Conservation (phyloP, 169 alveolate species). For the Perkinsus chesapeaki region DNA sequence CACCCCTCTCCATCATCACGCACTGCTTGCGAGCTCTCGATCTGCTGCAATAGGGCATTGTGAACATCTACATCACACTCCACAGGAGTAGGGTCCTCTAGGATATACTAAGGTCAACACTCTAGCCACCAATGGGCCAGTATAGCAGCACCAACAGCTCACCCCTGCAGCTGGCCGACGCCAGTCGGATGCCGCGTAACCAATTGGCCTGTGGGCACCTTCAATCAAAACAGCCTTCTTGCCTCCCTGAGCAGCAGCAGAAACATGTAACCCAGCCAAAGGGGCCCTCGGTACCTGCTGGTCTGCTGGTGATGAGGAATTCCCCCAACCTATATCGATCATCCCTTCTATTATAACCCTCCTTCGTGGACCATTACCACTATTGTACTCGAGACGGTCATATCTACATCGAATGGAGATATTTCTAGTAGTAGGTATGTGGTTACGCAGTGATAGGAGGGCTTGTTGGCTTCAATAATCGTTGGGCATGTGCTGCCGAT, state of each 20-base stretch:
- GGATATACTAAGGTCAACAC: too few species aligned
- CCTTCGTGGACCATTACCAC: background rate
- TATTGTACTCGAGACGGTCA: background rate
- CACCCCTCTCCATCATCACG: too few species aligned
- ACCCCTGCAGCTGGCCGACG: too few species aligned
- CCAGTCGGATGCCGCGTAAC: too few species aligned
- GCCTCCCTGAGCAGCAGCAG: too few species aligned
- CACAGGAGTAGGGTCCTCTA: background rate
- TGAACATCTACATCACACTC: background rate
- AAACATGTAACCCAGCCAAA: too few species aligned
- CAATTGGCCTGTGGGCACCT: too few species aligned
- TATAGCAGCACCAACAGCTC: background rate
- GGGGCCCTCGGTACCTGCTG: too few species aligned
- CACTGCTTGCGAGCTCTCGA: background rate
- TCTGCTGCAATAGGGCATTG: background rate
- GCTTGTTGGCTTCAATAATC: background rate
- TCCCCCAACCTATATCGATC: background rate
- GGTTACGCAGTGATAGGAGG: background rate
- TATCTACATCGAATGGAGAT: background rate
- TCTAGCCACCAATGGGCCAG: background rate
- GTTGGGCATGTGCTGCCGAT: background rate
- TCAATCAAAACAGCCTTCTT: too few species aligned
- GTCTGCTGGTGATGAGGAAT: background rate
- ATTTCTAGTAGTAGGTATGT: background rate
- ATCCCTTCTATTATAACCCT: background rate